Base-by-base conservation (phyloP, 2,329 filamentous ascomycete species). In the Laburnicola sp. region DNA sequence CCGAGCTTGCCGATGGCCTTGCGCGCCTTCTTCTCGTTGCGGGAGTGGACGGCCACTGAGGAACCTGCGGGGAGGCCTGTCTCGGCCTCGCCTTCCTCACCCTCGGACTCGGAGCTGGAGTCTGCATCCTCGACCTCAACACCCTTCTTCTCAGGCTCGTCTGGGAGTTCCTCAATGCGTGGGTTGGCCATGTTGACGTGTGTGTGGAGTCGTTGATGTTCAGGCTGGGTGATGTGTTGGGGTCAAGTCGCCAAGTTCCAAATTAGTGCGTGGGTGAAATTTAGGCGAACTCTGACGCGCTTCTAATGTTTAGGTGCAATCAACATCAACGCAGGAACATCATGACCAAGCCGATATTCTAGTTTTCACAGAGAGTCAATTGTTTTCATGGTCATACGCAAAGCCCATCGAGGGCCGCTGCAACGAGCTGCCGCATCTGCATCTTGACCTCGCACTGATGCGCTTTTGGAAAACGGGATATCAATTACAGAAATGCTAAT, bases 21-120 rank as follows among this genome's bases (percentile, higher is more conserved):
- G 81, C 94, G 88, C 70, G 94, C 95, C 87, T 99, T 99, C 89
- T 99, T 99, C 88, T 99, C 94, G 82, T 97, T 97, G 78, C 94
- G 91, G 75, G 91, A 96, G 85, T 97, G 93, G 73, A 99, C 87
- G 70, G 94, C 86, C 73, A 93, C 88, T 62, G 88, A 86, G 72
- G 91, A 89, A 74, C 93, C 94, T 65, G 89, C 87, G 74, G 93
- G 91, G 68, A 87, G 86, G 75, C 77, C 81, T 68, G 81, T 77
- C 73, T 86, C 84, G 58, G 80, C 81, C 56, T 84, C 84, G 65
- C 81, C 85, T 76, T 94, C 91, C 76, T 94, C 91, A 68, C 84
- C 86, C 69, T 88, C 88, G 69, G 87, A 89, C 65, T 90, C 87
- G 70, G 85, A 86, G 79, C 83, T 85, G 62, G 86, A 85, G 60